Percentiles rank a stretch among this genome's conserved stretches.
Evolutionary conservation across 306 rosid species (phyloP).

Genomic region (Alnus glutinosa): DNA sequence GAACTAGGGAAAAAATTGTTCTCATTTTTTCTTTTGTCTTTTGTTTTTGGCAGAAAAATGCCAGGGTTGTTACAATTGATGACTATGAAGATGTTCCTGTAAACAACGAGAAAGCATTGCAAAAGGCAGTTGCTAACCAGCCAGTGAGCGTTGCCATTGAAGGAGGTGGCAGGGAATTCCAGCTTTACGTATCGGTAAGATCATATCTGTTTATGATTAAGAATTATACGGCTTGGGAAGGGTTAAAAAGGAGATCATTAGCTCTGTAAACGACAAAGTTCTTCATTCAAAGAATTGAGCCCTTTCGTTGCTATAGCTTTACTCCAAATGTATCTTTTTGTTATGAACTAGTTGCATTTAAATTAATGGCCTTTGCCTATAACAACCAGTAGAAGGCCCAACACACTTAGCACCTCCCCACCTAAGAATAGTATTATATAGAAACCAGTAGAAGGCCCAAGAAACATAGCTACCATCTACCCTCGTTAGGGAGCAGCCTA

Average conservation of each 20-base stretch:
- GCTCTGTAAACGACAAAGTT: not conserved
- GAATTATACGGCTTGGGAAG: not conserved
- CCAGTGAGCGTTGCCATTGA: conserved; percentile 85
- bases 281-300: too few species aligned
- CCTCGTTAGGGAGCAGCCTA: too few species aligned
- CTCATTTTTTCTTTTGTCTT: not conserved
- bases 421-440: too few species aligned
- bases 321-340: too few species aligned
- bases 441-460: too few species aligned
- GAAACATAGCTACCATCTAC: too few species aligned
- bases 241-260: not conserved
- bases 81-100: conserved; percentile 63
- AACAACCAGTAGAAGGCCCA: too few species aligned
- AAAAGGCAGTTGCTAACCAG: conserved; percentile 74
- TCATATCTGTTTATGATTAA: conserved; percentile 1
- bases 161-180: conserved; percentile 80
- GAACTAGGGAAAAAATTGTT: not conserved
- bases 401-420: too few species aligned
- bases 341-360: too few species aligned
- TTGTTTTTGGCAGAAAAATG: conserved; percentile 62
- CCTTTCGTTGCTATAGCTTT: too few species aligned
- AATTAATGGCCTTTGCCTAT: too few species aligned
- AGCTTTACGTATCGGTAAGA: conserved; percentile 72
- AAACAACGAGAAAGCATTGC: conserved; percentile 61
- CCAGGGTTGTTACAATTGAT: conserved; percentile 71